Base-by-base conservation (phyloP, 1,284 basidiomycete species). In the Puccinia triticina region DNA sequence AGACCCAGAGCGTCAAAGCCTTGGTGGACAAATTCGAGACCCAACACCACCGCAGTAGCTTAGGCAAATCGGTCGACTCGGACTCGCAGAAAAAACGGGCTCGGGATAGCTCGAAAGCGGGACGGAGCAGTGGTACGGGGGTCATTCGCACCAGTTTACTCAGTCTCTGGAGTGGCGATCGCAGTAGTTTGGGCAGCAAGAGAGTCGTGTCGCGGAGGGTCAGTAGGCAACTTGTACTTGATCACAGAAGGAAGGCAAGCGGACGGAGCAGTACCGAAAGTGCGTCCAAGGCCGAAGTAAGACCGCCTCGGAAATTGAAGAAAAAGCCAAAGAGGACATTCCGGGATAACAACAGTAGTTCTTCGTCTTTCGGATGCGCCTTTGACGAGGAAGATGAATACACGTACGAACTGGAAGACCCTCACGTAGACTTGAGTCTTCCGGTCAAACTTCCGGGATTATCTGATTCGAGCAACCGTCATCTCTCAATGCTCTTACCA, bases 1-100 rank as follows among this genome's bases (percentile, higher is more conserved):
- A 64, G 55, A 61, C 37, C 26, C 74, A 61, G 40, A 76, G 55
- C 57, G 74, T 76, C 48, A 59, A 64, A 43, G 74, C 74, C 21
- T 37, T 76, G 21, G 74, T 76, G 8, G 57, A 76, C 43, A 76
- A 76, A 46, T 76, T 76, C 23, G 74, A 76, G 29, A 74, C 72
- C 55, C 74, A 76, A n/a, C 55, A 76, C 34, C 40, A 57, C 18
- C 74, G 29, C 26, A 76, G 26, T 26, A 59, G 59, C 29, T 64
- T 48, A 37, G 26, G 40, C 21, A 76, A 37, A 76, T 76, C 53
- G 18, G 46, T 76, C 23, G 40, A 29, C 29, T 76, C 40, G 34
- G 43, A 61, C n/a, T 46, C 26, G 14, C 26, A 32, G 11, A 55
- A 48, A n/a, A 26, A 48, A n/a, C 34, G 40, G 10, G 23, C 46